Percentiles rank a stretch among this genome's conserved stretches.
These are phyloP conservation scores for Fibroporia radiculosa DNA, from an alignment of 768 basidiomycete species.

Conservation along the genomic window DNA sequence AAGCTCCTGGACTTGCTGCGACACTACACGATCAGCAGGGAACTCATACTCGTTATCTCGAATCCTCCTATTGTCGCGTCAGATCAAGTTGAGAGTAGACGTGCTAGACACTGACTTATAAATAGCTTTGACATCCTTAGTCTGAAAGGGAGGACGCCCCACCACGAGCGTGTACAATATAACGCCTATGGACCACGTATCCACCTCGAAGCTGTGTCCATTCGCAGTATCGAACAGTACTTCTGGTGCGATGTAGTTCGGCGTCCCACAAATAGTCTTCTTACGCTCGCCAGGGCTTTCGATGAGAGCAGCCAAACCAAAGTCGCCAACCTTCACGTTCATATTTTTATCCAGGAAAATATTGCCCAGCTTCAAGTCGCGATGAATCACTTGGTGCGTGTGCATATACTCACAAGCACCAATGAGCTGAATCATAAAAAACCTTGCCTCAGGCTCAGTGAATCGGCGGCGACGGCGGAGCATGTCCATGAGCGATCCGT, in stretches of 20 bases:
- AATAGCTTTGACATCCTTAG: conserved; percentile 94
- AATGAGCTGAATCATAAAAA: conserved; percentile 90
- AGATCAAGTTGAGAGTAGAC: background rate
- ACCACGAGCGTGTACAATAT: conserved; percentile 92
- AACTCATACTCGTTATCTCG: conserved; percentile 91
- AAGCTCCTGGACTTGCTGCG: conserved; percentile 64
- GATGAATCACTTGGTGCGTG: conserved; percentile 91
- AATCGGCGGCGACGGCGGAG: conserved; percentile 80
- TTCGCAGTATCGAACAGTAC: conserved; percentile 93
- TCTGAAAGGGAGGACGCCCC: conserved; percentile 97
- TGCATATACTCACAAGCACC: conserved; percentile 99
- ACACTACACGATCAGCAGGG: conserved; percentile 68
- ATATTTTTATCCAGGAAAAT: conserved; percentile 85
- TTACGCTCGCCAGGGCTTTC: conserved; percentile 95
- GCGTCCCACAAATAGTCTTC: conserved; percentile 98
- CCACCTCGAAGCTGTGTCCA: conserved; percentile 97
- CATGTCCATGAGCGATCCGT: conserved; percentile 88
- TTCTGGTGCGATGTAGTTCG: conserved; percentile 98
- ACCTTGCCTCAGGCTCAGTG: conserved; percentile 88
- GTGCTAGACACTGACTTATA: conserved; percentile 67
- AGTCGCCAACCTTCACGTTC: conserved; percentile 97
- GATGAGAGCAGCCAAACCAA: conserved; percentile 93
- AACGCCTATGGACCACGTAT: conserved; percentile 96
- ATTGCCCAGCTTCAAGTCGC: conserved; percentile 95
- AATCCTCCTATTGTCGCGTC: conserved; percentile 55